phyloP scores from a whole-genome alignment of 768 basidiomycete genomes.

The Macrolepiota albuminosa region DNA sequence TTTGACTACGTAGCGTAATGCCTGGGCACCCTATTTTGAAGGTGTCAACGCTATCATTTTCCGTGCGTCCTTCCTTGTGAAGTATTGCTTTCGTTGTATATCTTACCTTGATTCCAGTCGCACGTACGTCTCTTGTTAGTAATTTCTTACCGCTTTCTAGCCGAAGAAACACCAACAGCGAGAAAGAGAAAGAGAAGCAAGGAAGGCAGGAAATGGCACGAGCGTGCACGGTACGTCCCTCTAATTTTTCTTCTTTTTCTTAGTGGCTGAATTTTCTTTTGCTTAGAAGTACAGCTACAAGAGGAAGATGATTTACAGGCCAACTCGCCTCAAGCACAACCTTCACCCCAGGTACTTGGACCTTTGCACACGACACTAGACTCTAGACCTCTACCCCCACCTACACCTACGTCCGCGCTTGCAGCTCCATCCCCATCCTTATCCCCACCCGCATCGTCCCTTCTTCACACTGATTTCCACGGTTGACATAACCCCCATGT shows the following conservation, averaged over 20 bases:
- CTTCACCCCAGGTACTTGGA: too few relatives aligned
- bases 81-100: slow-evolving; percentile 8
- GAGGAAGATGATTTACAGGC: too few relatives aligned
- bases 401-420: neutral
- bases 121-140: slow-evolving; percentile 35
- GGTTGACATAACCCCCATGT: neutral
- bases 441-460: neutral
- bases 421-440: too few relatives aligned
- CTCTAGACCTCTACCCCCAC: neutral
- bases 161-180: slow-evolving; percentile 19
- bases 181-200: neutral
- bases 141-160: neutral
- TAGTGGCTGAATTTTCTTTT: too few relatives aligned
- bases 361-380: too few relatives aligned
- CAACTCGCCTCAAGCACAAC: too few relatives aligned
- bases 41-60: slow-evolving; percentile 75
- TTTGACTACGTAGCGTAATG: slow-evolving; percentile 43
- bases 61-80: slow-evolving; percentile 41
- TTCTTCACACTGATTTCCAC: neutral
- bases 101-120: slow-evolving; percentile 32
- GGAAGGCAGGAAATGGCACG: too few relatives aligned
- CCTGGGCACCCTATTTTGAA: slow-evolving; percentile 73
- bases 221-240: neutral
- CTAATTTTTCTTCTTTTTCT: neutral
- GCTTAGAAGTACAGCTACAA: too few relatives aligned